Base-by-base conservation (phyloP, 176 grass and related monocot species). In the Hordeum marinum region DNA sequence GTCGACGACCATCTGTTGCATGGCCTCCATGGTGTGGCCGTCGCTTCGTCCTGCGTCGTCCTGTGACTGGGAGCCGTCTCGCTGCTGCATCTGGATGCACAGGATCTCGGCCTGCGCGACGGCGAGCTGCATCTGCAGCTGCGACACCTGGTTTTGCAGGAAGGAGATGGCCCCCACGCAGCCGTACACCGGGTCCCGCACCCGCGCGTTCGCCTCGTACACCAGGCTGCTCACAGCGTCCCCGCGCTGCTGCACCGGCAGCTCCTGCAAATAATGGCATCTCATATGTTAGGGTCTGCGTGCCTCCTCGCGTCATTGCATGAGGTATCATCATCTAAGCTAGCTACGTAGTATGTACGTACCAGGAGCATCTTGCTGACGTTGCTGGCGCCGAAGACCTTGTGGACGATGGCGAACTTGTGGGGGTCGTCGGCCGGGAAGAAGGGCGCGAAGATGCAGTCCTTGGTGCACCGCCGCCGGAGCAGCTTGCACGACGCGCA, bases 371-470 rank as follows among this genome's bases (percentile, higher is more conserved):
- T 94, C 86, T 94, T 97, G 84, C 92, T 94, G 43, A 94, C 86
- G 82, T 97, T 97, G 88, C 95, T 97, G 36, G 95, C 92, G 24
- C 95, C 95, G 58, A 97, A 97, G 62, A 97, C 90, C 84, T 92
- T 97, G 83, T 97, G 95, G 46, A 97, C 95, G 63, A 94, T 97
- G 61, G 95, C 92, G 63, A 97, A 97, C 86, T 94, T 94, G 90
- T 94, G 90, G 6, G 92, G 95, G 43, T 97, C 95, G 9, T 97
- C 95, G 8, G 92, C 87, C 21, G 95, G 95, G 79, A 97, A 97
- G 84, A 94, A 97, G 5, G 95, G 95, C 8, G 92, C 95, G 78
- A 97, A 97, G 63, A 97, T 94, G 90, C 95, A 97, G 73, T 97
- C 92, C 80, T 94, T 92, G 25, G 92, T 94, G 88, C 95, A 94